Base-by-base conservation (phyloP, 2,329 filamentous ascomycete genomes). In the Botrytis hyacinthi region DNA sequence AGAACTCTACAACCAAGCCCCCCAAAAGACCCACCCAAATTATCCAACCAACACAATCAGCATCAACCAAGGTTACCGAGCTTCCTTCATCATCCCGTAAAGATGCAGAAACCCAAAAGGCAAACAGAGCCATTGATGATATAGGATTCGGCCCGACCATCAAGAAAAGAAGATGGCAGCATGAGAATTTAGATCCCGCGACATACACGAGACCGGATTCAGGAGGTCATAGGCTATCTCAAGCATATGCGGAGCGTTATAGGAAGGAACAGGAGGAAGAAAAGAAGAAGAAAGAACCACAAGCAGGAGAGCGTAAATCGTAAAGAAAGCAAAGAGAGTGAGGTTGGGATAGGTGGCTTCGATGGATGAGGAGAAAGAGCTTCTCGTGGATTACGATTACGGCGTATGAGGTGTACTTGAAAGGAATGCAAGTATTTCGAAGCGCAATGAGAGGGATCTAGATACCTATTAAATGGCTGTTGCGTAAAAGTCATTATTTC, bases 191-290 rank as follows among this genome's bases (percentile, higher is more conserved):
- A 37, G 37, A 37, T 37, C 37, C 37, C 37, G 37, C 37, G 7
- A 37, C 37, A 37, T 37, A 9, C 8, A 8, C 2, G 18, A 7
- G 1, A 2, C 44, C 20, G 46, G 4, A 48, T 9, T 66, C 29
- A 9, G 20, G 29, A 20, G 42, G 62, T 10, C 1, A 1, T 6
- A 18, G 1, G 10, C 0, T 26, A 3, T 9, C 9, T 35, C 10
- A 35, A 20, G 1, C 1, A 22, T 26, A 12, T 4, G 10, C 1
- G 46, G 46, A 12, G 9, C 2, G 14, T 26, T 54, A 0, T n/a
- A 6, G 0, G 1, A n/a, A 54, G 12, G 48, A 10, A 2, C 4
- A 20, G 18, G 29, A 29, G 7, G 2, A 26, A 8, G 4, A n/a
- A 10, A 44, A 40, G 40, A 29, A n/a, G 12, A n/a, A 46, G 40